phyloP scores from a whole-genome alignment of 2,329 filamentous ascomycete species.

The Pyricularia sp. region DNA sequence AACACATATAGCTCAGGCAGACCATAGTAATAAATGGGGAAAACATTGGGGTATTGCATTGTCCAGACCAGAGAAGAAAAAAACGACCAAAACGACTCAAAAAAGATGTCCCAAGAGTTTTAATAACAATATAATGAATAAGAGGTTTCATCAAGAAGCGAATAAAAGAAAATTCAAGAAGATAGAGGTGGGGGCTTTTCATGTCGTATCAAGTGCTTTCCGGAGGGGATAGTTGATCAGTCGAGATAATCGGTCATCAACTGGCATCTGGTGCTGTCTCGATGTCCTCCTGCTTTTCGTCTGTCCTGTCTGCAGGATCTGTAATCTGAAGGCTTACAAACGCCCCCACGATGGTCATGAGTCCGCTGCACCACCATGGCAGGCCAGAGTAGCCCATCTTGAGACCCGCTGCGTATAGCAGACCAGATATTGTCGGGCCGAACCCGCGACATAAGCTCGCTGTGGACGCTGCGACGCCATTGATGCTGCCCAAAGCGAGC shows the following conservation, averaged over 20 bases:
- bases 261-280: conserved; percentile 14
- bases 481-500: conserved; percentile 78
- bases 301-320: conserved; percentile 39
- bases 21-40: not conserved
- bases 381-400: conserved; percentile 72
- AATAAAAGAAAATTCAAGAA: not conserved
- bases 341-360: conserved; percentile 63
- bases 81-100: not conserved
- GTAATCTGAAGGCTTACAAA: conserved; percentile 64
- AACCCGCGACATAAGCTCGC: conserved; percentile 81
- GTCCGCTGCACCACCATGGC: conserved; percentile 82
- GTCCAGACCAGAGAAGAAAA: not conserved
- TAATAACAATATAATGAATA: not conserved
- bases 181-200: not conserved
- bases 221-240: not conserved
- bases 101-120: not conserved
- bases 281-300: conserved; percentile 25
- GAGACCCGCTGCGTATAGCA: conserved; percentile 71
- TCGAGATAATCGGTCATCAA: not conserved
- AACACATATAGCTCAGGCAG: not conserved
- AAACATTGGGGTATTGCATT: not conserved
- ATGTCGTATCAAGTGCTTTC: not conserved
- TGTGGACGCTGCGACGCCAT: conserved; percentile 81
- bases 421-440: conserved; percentile 75
- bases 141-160: not conserved